Conservation (phyloP, 78 protist species). For the Tieghemostelium lacteum region DNA sequence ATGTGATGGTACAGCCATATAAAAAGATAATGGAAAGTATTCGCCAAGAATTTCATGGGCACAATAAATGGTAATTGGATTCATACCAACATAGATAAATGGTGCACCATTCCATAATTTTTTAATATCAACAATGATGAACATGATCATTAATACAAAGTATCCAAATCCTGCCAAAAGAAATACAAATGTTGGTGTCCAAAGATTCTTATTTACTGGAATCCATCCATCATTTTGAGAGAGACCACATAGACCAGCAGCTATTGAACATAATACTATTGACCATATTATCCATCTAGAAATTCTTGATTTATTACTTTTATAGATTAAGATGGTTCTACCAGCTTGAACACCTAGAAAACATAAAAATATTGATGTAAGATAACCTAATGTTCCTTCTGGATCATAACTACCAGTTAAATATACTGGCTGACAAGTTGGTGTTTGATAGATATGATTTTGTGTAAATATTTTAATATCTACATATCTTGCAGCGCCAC, state of each 20-base stretch:
- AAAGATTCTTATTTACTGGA: slow-evolving; percentile 87
- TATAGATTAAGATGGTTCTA: slow-evolving; percentile 8
- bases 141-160: slow-evolving; percentile 32
- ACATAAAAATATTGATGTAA: slow-evolving; percentile 82
- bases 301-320: slow-evolving; percentile 24
- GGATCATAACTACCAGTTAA: slow-evolving; percentile 83
- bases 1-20: slow-evolving; percentile 24
- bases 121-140: slow-evolving; percentile 61
- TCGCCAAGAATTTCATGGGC: slow-evolving; percentile 65
- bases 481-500: slow-evolving; percentile 81
- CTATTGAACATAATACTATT: slow-evolving; percentile 23
- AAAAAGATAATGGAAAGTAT: slow-evolving; percentile 69
- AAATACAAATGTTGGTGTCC: slow-evolving; percentile 82
- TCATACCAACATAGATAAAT: slow-evolving; percentile 87
- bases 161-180: slow-evolving; percentile 80
- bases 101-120: slow-evolving; percentile 83
- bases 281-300: slow-evolving; percentile 78
- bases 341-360: slow-evolving; percentile 85
- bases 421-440: slow-evolving; percentile 65
- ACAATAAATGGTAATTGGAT: slow-evolving; percentile 81
- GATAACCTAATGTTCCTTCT: slow-evolving; percentile 85
- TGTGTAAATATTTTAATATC: slow-evolving; percentile 60
- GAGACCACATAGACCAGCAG: slow-evolving; percentile 68
- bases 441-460: slow-evolving; percentile 73
- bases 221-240: slow-evolving; percentile 77